Base-by-base conservation (phyloP, 495 filamentous ascomycete species). In the Talaromyces adpressus region DNA sequence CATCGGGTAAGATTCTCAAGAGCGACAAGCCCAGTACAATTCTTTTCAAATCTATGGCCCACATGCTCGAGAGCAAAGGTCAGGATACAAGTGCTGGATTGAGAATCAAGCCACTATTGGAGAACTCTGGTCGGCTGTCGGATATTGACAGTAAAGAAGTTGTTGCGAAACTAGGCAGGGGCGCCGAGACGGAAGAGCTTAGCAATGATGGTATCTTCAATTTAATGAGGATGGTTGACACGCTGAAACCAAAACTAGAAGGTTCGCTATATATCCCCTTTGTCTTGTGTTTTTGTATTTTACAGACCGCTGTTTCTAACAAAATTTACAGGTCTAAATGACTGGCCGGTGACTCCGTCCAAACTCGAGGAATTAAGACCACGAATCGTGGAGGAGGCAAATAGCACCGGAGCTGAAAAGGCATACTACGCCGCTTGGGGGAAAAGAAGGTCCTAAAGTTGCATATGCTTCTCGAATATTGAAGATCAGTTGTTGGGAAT, bases 1-100 rank as follows among this genome's bases (percentile, higher is more conserved):
- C 27, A 12, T 56, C 52, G 12, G 52, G 52, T 6, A 29, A 56
- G 20, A 56, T 56, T 56, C 52, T 56, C 6, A 20, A 16, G 7
- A 56, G 12, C 4, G 52, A 56, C 52, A 56, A 56, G 30, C 52
- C 52, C 22, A 56, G 52, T 29, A 56, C 52, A n/a, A 56, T 56
- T 29, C 20, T 56, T 14, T 56, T 56, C 52, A 56, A 56, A 56
- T 56, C 52, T 56, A 56, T 56, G 52, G 52, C 52, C 27, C 52
- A 56, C 16, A 56, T 56, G 52, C 52, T 56, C 12, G n/a, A 29
- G 11, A 56, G 52, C 52, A 56, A 29, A 56, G 52, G 52, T 16
- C 52, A 56, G 22, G 52, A 56, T 29, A 56, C 52, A 25, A 29
- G 20, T 25, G 52, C 52, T 14, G 52, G 52, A 22, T 27, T 56